Percentiles rank a stretch among this genome's conserved stretches.
Evolutionary conservation across 2,329 filamentous ascomycete species (phyloP).

Genomic region (Neurospora sp.): DNA sequence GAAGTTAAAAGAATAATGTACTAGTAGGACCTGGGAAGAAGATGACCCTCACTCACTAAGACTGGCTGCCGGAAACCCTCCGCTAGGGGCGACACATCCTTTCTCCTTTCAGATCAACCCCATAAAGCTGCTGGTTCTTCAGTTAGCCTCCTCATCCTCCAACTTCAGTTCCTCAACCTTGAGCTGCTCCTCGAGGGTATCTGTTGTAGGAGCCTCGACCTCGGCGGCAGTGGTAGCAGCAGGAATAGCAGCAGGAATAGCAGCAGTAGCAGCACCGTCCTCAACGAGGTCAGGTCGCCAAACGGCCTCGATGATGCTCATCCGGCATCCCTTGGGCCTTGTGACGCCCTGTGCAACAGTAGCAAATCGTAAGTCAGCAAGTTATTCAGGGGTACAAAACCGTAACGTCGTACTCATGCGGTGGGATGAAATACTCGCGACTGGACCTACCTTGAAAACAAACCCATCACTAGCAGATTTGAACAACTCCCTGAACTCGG

Average conservation of each 20-base stretch:
- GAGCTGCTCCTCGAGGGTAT: not conserved
- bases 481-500: slow-evolving; percentile 34
- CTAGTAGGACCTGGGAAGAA: too few species aligned
- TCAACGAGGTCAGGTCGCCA: slow-evolving; percentile 18
- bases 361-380: not conserved
- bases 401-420: not conserved
- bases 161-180: not conserved
- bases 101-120: not conserved
- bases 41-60: not conserved
- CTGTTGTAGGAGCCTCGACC: not conserved
- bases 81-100: not conserved
- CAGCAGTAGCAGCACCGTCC: not conserved
- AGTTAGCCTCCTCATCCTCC: not conserved
- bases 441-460: slow-evolving; percentile 23
- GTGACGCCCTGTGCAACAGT: slow-evolving; percentile 17
- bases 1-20: too few species aligned
- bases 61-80: not conserved
- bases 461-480: slow-evolving; percentile 27
- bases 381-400: slow-evolving; percentile 6
- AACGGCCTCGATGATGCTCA: slow-evolving; percentile 29
- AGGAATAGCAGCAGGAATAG: not conserved
- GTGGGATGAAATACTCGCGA: not conserved
- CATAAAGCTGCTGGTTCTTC: not conserved
- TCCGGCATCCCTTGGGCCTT: slow-evolving; percentile 20
- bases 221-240: not conserved